Conservation (phyloP, 371 early-diverging fungal species). For the Rhizopus sp. region DNA sequence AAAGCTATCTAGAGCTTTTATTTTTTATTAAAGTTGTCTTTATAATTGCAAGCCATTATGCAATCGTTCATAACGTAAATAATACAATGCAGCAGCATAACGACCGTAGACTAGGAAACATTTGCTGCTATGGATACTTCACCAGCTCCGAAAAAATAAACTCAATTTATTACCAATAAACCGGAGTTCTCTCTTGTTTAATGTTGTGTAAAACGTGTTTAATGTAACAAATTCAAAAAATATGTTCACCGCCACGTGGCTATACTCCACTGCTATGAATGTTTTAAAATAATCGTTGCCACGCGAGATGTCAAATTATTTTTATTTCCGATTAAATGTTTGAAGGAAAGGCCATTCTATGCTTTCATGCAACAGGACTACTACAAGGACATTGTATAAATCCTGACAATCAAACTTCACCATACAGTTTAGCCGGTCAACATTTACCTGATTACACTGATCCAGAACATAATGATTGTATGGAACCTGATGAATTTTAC, state of each 20-base stretch:
- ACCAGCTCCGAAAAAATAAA: background rate
- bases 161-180: slow-evolving; percentile 3
- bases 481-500: slow-evolving; percentile 26
- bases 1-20: background rate
- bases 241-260: slow-evolving; percentile 7
- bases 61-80: background rate
- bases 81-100: background rate
- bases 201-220: slow-evolving; percentile 13
- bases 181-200: slow-evolving; percentile 2
- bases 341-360: slow-evolving; percentile 23
- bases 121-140: background rate
- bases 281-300: background rate
- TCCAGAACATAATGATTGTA: slow-evolving; percentile 26
- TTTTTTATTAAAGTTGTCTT: background rate
- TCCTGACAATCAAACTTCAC: slow-evolving; percentile 1
- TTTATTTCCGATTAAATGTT: slow-evolving; percentile 6
- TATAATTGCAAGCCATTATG: background rate
- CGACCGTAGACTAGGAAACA: no score
- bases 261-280: background rate
- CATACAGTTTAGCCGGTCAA: slow-evolving; percentile 17
- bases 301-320: background rate
- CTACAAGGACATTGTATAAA: slow-evolving; percentile 21
- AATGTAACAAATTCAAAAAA: slow-evolving; percentile 9
- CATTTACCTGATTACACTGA: slow-evolving; percentile 13
- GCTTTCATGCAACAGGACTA: slow-evolving; percentile 17